phyloP scores from a whole-genome alignment of 2,329 filamentous ascomycete genomes.

The Cercospora nicotianae region DNA sequence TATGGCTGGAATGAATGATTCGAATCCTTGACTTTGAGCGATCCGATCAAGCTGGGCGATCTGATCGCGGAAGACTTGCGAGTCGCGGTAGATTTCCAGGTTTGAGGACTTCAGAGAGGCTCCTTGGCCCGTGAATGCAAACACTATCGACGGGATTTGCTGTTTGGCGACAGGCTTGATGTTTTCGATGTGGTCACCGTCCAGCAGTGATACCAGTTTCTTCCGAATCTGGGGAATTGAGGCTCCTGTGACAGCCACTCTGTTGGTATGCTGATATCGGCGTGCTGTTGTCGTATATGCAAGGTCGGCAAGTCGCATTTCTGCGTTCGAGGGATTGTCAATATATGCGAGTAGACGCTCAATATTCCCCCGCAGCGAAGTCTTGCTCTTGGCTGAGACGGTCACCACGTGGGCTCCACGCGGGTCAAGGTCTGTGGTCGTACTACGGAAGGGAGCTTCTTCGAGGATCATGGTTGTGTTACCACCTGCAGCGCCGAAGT shows the following conservation, averaged over 20 bases:
- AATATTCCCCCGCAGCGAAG: constrained; percentile 55
- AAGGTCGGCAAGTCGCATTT: constrained; percentile 52
- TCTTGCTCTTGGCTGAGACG: constrained; percentile 57
- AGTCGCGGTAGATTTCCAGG: constrained; percentile 36
- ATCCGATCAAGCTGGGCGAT: constrained; percentile 37
- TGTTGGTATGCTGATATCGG: constrained; percentile 52
- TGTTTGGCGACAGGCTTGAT: constrained; percentile 23
- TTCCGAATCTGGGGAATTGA: background rate
- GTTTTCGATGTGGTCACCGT: constrained; percentile 17
- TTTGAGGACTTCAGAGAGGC: constrained; percentile 32
- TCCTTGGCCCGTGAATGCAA: constrained; percentile 46
- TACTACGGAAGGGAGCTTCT: constrained; percentile 52
- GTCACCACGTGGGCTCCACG: constrained; percentile 58
- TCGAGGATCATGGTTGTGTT: constrained; percentile 70
- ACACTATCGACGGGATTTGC: constrained; percentile 35
- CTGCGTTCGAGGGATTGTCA: constrained; percentile 49
- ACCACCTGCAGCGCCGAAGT: constrained; percentile 70
- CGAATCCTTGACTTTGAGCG: constrained; percentile 36
- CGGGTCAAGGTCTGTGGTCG: constrained; percentile 46
- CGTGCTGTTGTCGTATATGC: constrained; percentile 68
- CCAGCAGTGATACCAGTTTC: constrained; percentile 10
- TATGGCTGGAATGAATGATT: constrained; percentile 34
- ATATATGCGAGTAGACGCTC: constrained; percentile 58
- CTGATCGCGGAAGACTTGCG: constrained; percentile 35
- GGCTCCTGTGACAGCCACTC: constrained; percentile 31